Percentiles rank a stretch among this genome's conserved stretches.
phyloP scores from a whole-genome alignment of 768 basidiomycete genomes.

The Phylloporus rhodoxanthus region DNA sequence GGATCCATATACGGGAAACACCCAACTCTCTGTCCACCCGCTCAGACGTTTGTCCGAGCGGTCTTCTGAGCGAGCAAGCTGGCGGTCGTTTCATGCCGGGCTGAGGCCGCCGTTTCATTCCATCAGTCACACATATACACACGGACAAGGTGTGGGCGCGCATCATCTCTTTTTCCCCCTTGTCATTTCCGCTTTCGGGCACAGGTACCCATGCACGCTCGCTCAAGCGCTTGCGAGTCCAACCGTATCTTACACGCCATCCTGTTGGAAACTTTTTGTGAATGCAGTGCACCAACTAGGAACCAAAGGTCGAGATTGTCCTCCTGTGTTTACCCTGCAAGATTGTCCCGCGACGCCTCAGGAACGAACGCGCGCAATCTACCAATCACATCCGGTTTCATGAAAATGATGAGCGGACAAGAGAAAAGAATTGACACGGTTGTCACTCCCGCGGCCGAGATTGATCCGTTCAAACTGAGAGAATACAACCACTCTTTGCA shows the following conservation, averaged over 20 bases:
- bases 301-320: background rate
- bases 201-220: background rate
- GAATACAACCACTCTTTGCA: background rate
- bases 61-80: background rate
- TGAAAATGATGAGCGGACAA: background rate
- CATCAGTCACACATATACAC: too few species aligned
- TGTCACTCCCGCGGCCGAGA: background rate
- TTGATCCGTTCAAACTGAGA: background rate
- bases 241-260: background rate
- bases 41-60: too few species aligned
- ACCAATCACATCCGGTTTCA: background rate
- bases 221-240: background rate
- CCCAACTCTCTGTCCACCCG: too few species aligned
- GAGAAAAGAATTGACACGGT: background rate
- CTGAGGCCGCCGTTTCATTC: background rate
- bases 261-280: background rate
- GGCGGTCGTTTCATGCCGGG: background rate
- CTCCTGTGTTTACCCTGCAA: background rate
- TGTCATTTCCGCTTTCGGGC: background rate
- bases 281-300: background rate
- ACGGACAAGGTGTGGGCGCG: background rate
- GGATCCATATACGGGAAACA: background rate
- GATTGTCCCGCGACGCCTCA: background rate
- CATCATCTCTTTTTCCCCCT: background rate
- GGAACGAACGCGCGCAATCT: background rate